A percentile compares a stretch with the other conserved stretches of the same genome.
These are phyloP conservation scores for Camelina neglecta DNA, from an alignment of 345 rosid species.

Conservation along the genomic window DNA sequence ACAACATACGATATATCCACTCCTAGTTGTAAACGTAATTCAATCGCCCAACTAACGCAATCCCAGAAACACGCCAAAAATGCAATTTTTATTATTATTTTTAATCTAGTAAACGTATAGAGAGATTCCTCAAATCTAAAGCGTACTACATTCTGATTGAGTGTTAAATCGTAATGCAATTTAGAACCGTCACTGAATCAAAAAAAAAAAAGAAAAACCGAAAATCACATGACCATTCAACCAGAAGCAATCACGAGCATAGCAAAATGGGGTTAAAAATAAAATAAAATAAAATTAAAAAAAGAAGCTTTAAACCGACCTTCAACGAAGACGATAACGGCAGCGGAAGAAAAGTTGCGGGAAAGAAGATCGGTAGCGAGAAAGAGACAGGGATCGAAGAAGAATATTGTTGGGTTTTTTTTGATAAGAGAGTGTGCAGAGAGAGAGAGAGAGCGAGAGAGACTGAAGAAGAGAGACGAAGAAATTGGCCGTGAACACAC, in stretches of 20 bases:
- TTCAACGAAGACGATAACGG: slow-evolving; percentile 25
- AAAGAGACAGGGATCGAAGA: slow-evolving; percentile 22
- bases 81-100: neutral
- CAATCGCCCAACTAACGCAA: neutral
- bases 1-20: neutral
- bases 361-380: slow-evolving; percentile 15
- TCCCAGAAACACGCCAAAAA: slow-evolving; percentile 9
- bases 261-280: slow-evolving; percentile 5
- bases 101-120: slow-evolving; percentile 12
- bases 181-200: slow-evolving; percentile 4
- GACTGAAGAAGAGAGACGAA: slow-evolving; percentile 19
- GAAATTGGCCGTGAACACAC: slow-evolving; percentile 29
- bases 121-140: slow-evolving; percentile 40
- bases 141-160: slow-evolving; percentile 8
- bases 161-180: slow-evolving; percentile 34
- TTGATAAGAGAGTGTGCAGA: slow-evolving; percentile 14
- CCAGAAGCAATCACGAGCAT: slow-evolving; percentile 11
- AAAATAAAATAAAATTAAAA: neutral
- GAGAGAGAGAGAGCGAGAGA: slow-evolving; percentile 32
- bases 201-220: neutral
- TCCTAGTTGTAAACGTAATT: slow-evolving; percentile 12
- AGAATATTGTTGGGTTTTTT: neutral
- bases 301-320: slow-evolving; percentile 13
- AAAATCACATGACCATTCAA: neutral
- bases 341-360: neutral